phyloP scores from a whole-genome alignment of 108 stramenopile species.

The Thalassiosira profunda region DNA sequence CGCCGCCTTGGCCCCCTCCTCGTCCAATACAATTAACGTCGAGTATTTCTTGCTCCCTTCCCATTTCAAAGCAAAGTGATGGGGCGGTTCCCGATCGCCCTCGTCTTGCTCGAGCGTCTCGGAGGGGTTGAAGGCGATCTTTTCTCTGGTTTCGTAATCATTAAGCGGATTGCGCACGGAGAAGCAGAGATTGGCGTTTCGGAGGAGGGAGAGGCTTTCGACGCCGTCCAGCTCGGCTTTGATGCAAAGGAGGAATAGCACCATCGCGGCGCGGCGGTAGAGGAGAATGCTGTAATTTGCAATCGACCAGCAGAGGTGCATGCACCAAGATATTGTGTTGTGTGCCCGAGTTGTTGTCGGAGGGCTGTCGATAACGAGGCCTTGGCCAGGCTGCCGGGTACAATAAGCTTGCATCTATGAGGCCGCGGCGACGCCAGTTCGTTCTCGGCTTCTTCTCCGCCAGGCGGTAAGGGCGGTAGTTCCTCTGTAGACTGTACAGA shows the following conservation, averaged over 20 bases:
- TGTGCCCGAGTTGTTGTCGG: too few relatives aligned
- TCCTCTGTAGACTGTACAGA: too few relatives aligned
- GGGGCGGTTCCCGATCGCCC: constrained; percentile 66
- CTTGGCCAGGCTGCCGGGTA: too few relatives aligned
- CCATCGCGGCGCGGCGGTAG: too few relatives aligned
- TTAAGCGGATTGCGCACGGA: constrained; percentile 67
- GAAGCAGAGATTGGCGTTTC: constrained; percentile 71
- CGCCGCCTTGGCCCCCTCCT: constrained; percentile 54
- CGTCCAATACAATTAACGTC: constrained; percentile 62
- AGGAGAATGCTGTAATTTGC: too few relatives aligned
- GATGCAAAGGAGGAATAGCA: constrained; percentile 79
- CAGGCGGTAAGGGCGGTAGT: too few relatives aligned
- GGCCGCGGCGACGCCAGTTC: too few relatives aligned
- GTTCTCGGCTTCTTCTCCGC: too few relatives aligned
- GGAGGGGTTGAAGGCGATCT: constrained; percentile 74
- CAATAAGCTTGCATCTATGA: too few relatives aligned
- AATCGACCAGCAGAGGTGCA: too few relatives aligned
- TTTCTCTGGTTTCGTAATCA: constrained; percentile 81
- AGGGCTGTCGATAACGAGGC: too few relatives aligned
- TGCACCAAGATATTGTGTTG: too few relatives aligned
- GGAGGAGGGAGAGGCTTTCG: constrained; percentile 38
- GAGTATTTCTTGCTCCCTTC: constrained; percentile 83
- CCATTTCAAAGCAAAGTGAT: constrained; percentile 85
- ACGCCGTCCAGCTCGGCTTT: constrained; percentile 87
- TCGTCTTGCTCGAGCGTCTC: constrained; percentile 82